Conservation (phyloP, 495 filamentous ascomycete species). For the Aspergillus wentii region DNA sequence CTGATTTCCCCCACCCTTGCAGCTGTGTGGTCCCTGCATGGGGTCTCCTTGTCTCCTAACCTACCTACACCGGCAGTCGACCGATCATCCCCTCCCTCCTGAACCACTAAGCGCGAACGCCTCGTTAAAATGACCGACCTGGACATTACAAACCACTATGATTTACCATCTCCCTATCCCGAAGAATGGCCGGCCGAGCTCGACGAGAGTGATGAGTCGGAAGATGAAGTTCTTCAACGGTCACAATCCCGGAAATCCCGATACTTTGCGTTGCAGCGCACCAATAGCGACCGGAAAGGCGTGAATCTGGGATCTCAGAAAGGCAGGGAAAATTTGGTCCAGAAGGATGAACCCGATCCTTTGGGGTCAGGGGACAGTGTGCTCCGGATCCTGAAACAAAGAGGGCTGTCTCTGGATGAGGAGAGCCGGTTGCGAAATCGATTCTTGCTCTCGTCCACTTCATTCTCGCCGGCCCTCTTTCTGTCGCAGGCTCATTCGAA, state of each 20-base stretch:
- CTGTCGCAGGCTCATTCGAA: constrained; percentile 84
- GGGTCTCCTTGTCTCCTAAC: constrained; percentile 1
- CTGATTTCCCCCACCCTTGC: constrained; percentile 14
- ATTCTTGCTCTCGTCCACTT: constrained; percentile 90
- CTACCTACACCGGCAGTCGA: constrained; percentile 1
- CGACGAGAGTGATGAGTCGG: constrained; percentile 64
- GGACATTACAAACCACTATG: constrained; percentile 83
- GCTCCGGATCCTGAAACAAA: constrained; percentile 67
- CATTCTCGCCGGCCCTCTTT: constrained; percentile 88
- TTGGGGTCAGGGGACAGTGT: constrained; percentile 78
- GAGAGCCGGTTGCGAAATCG: constrained; percentile 78
- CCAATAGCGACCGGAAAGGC: constrained; percentile 60
- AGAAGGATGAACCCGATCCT: constrained; percentile 88
- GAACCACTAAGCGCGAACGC: neutral
- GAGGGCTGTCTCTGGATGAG: constrained; percentile 79
- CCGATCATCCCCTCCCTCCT: constrained; percentile 3
- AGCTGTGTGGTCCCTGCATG: constrained; percentile 19
- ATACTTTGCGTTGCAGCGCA: constrained; percentile 78
- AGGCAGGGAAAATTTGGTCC: constrained; percentile 69
- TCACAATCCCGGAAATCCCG: constrained; percentile 65
- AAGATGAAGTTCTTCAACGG: constrained; percentile 53
- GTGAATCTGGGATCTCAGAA: constrained; percentile 64
- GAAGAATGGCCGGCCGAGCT: constrained; percentile 83
- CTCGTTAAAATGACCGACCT: constrained; percentile 53
- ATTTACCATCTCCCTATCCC: constrained; percentile 73